phyloP scores from a whole-genome alignment of 208 protist species.

The Trypanosoma scelopori region DNA sequence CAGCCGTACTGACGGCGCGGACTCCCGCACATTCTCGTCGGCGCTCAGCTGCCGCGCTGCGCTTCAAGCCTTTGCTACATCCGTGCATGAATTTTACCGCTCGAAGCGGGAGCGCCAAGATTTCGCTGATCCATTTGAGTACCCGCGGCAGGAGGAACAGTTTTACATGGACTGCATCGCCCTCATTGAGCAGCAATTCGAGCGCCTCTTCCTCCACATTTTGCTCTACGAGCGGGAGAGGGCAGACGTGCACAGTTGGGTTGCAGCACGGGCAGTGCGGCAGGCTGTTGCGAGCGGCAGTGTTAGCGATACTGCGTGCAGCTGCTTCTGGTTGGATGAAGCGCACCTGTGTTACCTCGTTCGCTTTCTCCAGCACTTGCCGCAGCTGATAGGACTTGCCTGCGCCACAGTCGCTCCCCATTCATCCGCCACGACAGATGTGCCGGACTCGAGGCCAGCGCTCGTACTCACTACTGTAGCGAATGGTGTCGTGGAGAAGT shows the following conservation, averaged over 20 bases:
- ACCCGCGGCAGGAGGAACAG: slow-evolving; percentile 60
- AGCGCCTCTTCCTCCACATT: slow-evolving; percentile 43
- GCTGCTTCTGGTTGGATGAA: slow-evolving; percentile 25
- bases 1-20: background rate
- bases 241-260: slow-evolving; percentile 60
- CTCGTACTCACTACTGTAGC: slow-evolving; percentile 36
- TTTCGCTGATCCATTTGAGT: slow-evolving; percentile 70
- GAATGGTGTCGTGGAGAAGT: slow-evolving; percentile 53
- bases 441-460: background rate
- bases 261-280: slow-evolving; percentile 24
- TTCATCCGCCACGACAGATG: background rate
- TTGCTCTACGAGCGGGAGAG: slow-evolving; percentile 76
- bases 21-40: slow-evolving; percentile 21
- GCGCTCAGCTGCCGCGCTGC: slow-evolving; percentile 45
- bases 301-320: background rate
- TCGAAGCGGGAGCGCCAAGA: slow-evolving; percentile 46
- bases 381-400: slow-evolving; percentile 71
- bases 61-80: slow-evolving; percentile 44
- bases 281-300: background rate
- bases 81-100: slow-evolving; percentile 49
- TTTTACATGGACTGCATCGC: slow-evolving; percentile 56
- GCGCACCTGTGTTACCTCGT: slow-evolving; percentile 77
- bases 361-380: slow-evolving; percentile 81
- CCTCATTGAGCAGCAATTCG: slow-evolving; percentile 54
- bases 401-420: slow-evolving; percentile 34